A percentile compares a stretch with the other conserved stretches of the same genome.
Conservation (phyloP, 1,139 yeast genomes). For the Tardiomyces blankii region DNA sequence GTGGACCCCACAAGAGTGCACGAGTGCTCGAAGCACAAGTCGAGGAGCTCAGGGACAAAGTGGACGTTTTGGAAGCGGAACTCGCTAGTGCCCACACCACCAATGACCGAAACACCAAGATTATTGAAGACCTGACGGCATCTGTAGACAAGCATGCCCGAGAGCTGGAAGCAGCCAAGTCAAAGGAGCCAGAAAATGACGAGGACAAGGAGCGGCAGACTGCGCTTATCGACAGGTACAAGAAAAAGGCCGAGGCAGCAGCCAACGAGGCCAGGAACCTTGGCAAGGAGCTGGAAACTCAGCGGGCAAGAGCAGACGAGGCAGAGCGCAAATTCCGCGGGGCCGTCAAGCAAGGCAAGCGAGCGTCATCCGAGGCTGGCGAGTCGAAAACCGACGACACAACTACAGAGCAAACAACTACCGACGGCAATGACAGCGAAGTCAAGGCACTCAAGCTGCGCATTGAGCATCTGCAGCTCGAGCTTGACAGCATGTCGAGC, state of each 20-base stretch:
- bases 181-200: not conserved
- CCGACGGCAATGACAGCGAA: not conserved
- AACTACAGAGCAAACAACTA: not conserved
- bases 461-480: slow-evolving; percentile 5
- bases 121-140: not conserved
- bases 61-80: slow-evolving; percentile 2
- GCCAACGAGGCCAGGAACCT: not conserved
- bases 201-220: not conserved
- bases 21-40: slow-evolving; percentile 3
- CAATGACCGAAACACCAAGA: not conserved
- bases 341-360: not conserved
- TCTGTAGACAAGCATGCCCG: not conserved
- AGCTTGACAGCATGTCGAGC: slow-evolving; percentile 15
- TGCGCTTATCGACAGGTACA: not conserved
- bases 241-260: not conserved
- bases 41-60: slow-evolving; percentile 3
- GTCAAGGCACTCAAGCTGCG: not conserved
- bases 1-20: too few relatives aligned
- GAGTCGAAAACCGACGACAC: not conserved
- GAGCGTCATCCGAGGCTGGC: not conserved
- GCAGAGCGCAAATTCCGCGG: not conserved
- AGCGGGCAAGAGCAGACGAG: not conserved
- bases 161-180: not conserved
- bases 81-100: slow-evolving; percentile 1
- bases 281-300: not conserved